Base-by-base conservation (phyloP, 2,329 filamentous ascomycete species). In the Magnaporthiopsis incrustans region DNA sequence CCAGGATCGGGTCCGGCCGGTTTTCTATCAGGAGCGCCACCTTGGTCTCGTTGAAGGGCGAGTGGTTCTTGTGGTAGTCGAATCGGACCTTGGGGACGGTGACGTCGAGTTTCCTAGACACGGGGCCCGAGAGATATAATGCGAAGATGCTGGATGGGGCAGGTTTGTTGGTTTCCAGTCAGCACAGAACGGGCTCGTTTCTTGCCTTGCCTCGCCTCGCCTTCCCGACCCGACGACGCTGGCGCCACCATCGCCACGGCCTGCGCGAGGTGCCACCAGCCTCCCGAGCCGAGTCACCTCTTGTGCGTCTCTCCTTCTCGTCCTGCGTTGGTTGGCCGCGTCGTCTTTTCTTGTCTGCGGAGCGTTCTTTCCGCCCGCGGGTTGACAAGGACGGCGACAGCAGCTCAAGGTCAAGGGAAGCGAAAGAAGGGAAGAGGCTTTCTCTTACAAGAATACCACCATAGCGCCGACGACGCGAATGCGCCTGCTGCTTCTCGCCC, bases 1-100 rank as follows among this genome's bases (percentile, higher is more conserved):
- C 81, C 57, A 85, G 77, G 66, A 79, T 73, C 3, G 81, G 76
- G 50, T 77, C 75, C 1, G 78, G 69, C 0, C 83, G 79, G 71
- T 80, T 80, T 70, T 85, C 83, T 66, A 86, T 79, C 26, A 86
- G 76, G 14, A 86, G 77, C 38, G 82, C 83, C 53, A 85, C 76
- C 70, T 85, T 84, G 67, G 76, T 79, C 61, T 76, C 73, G 69
- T 84, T 82, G 73, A 75, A 80, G 14, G 73, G 73, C 33, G 75
- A 73, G 44, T 67, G 68, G 8, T 70, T 68, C 32, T 69, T 63
- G 26, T 72, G 65, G 67, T 77, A 77, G 63, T 77, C 71, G 61
- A 79, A 66, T 12, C 67, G 68, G 62, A 75, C 67, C 33, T 67
- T 67, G 7, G 74, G 74, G 26, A 74, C 68, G 61, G 60, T 64